These are phyloP conservation scores for Erythrophleum ivorense DNA, from an alignment of 331 rosid species.

Conservation along the genomic window DNA sequence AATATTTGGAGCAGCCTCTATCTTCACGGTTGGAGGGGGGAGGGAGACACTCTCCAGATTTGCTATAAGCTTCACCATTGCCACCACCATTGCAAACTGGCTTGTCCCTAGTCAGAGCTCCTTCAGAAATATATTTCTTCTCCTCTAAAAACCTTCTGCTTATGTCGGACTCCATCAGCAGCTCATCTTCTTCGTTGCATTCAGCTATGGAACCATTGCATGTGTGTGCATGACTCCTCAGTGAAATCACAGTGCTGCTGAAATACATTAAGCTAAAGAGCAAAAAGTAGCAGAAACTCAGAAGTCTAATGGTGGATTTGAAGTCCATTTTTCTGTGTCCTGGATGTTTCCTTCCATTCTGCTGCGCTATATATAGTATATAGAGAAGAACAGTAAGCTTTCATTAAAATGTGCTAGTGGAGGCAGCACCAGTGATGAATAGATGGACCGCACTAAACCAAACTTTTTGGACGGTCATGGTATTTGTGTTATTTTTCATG, in stretches of 20 bases:
- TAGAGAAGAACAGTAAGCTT: background rate
- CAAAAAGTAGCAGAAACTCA: conserved; percentile 42
- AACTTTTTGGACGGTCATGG: conserved; percentile 40
- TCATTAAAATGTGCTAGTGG: conserved; percentile 47
- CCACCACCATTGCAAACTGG: conserved; percentile 70
- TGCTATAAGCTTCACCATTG: conserved; percentile 71
- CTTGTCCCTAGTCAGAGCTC: conserved; percentile 61
- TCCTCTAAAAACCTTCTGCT: conserved; percentile 68
- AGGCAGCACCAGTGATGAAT: conserved; percentile 42
- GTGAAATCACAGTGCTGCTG: conserved; percentile 34
- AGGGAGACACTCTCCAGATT: conserved; percentile 65
- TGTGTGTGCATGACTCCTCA: background rate
- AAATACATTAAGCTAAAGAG: conserved; percentile 44
- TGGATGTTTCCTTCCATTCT: conserved; percentile 24
- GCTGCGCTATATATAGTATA: conserved; percentile 33
- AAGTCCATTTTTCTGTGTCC: conserved; percentile 37
- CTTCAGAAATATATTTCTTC: conserved; percentile 61
- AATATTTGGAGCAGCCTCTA: conserved; percentile 76
- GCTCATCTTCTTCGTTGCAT: conserved; percentile 62
- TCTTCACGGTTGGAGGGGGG: conserved; percentile 57
- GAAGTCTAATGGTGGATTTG: conserved; percentile 44
- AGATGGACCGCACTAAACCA: conserved; percentile 64
- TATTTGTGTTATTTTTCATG: background rate
- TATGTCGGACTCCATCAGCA: conserved; percentile 76
- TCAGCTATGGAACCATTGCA: conserved; percentile 86